phyloP scores from a whole-genome alignment of 2,329 filamentous ascomycete genomes.

The Penicillium crustosum region DNA sequence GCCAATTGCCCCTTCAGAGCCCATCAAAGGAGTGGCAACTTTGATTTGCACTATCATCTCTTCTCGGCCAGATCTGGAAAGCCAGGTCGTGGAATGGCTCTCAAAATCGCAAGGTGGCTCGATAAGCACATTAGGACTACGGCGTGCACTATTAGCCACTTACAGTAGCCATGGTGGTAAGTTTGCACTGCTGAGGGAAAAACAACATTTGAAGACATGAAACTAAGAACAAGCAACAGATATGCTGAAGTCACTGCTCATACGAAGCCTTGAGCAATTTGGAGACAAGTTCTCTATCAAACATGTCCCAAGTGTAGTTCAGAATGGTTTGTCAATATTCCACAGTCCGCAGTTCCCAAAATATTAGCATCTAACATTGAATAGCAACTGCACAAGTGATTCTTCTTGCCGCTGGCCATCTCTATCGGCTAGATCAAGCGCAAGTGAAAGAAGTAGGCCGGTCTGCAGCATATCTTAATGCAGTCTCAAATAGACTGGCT shows the following conservation, averaged over 20 bases:
- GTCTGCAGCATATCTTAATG: slow-evolving; percentile 70
- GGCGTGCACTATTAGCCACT: slow-evolving; percentile 64
- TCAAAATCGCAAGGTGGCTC: slow-evolving; percentile 64
- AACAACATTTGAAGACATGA: not conserved
- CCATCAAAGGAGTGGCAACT: slow-evolving; percentile 59
- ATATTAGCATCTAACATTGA: slow-evolving; percentile 22
- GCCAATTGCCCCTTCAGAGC: slow-evolving; percentile 17
- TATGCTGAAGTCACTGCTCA: slow-evolving; percentile 55
- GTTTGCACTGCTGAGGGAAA: slow-evolving; percentile 9
- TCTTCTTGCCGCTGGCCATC: slow-evolving; percentile 73
- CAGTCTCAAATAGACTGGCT: slow-evolving; percentile 80
- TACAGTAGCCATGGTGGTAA: slow-evolving; percentile 55
- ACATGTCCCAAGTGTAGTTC: slow-evolving; percentile 78
- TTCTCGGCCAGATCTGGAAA: slow-evolving; percentile 51
- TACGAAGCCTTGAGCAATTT: slow-evolving; percentile 68
- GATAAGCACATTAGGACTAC: slow-evolving; percentile 63
- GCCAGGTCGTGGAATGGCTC: slow-evolving; percentile 64
- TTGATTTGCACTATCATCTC: slow-evolving; percentile 55
- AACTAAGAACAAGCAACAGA: slow-evolving; percentile 33
- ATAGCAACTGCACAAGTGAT: slow-evolving; percentile 76
- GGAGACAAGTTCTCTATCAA: slow-evolving; percentile 84
- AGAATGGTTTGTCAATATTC: slow-evolving; percentile 62
- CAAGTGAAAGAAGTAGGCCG: slow-evolving; percentile 68
- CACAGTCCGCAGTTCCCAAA: not conserved
- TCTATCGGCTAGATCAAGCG: slow-evolving; percentile 65